phyloP scores from a whole-genome alignment of 306 rosid genomes.

The Dalbergia oliveri region DNA sequence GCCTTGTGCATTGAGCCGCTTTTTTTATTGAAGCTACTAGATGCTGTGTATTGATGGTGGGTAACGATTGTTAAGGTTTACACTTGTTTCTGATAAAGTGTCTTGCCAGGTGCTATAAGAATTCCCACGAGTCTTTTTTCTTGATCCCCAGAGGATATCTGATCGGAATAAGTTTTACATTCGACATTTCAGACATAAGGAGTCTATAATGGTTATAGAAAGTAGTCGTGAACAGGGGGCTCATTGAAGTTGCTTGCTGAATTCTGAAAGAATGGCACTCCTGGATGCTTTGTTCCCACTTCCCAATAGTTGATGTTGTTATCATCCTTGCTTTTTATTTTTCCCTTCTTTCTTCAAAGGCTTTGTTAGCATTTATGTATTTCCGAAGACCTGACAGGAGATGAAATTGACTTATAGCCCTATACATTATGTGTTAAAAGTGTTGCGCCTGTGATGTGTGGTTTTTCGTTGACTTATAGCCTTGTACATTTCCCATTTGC shows the following conservation, averaged over 20 bases:
- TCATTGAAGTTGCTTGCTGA: conserved; percentile 12
- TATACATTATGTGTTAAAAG: background rate
- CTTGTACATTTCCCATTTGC: background rate
- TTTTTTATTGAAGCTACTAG: background rate
- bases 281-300: background rate
- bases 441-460: background rate
- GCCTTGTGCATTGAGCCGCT: background rate
- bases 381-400: background rate
- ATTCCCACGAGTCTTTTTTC: background rate
- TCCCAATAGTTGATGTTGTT: background rate
- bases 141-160: conserved; percentile 3
- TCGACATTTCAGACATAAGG: background rate
- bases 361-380: background rate
- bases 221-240: conserved; percentile 19
- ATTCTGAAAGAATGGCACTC: background rate
- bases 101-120: conserved; percentile 6
- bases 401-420: background rate
- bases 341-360: background rate
- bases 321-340: background rate
- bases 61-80: conserved; percentile 3
- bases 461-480: background rate
- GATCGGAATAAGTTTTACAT: background rate
- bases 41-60: background rate
- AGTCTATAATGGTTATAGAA: background rate
- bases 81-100: conserved; percentile 27